Evolutionary conservation across 129 eudicot genomes (phyloP), one percentile per base, ranked within the genome.

Genomic region (Heracleum sosnowskyi): DNA sequence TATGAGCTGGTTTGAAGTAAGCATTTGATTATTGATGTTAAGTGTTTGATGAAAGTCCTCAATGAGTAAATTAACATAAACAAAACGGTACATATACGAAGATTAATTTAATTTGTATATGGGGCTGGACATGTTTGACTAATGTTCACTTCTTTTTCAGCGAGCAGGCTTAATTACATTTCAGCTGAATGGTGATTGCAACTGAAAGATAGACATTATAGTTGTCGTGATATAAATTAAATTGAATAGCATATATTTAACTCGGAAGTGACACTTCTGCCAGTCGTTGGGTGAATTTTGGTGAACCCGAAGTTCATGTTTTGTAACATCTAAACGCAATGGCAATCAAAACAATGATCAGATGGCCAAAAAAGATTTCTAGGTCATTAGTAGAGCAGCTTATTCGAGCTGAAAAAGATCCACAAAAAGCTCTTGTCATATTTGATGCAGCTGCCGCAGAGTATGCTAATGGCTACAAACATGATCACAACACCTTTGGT

Each of bases 381-480:
- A 74, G 91, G 47, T 60, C 91, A 71, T 83, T 89, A 75, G 98
- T 91, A 74, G 87, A 84, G 79, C 89, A 88, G 77, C 83, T 90
- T 71, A 85, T 90, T 34, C 81, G 82, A 76, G 80, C 98, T 0
- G 97, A 93, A 79, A 88, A 82, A 41, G 86, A 91, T 72, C 73
- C 88, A 53, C 82, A 86, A 11, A 93, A 91, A 82, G 97, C 97
- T 26, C 79, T 91, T 64, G 78, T 84, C 29, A 74, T 93, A 20
- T 93, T 93, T 77, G 98, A 91, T 85, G 85, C 97, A 1, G 98
- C 98, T 35, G 82, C 97, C 0, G 91, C 90, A 4, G 98, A 93
- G 86, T 89, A 89, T 34, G 86, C 79, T 39, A 89, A 85, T 78
- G 98, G 98, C 34, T 93, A 82, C 78, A 88, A 82, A 16, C 98